These are phyloP conservation scores for Exophiala xenobiotica DNA, from an alignment of 2,329 filamentous ascomycete species.

Conservation along the genomic window DNA sequence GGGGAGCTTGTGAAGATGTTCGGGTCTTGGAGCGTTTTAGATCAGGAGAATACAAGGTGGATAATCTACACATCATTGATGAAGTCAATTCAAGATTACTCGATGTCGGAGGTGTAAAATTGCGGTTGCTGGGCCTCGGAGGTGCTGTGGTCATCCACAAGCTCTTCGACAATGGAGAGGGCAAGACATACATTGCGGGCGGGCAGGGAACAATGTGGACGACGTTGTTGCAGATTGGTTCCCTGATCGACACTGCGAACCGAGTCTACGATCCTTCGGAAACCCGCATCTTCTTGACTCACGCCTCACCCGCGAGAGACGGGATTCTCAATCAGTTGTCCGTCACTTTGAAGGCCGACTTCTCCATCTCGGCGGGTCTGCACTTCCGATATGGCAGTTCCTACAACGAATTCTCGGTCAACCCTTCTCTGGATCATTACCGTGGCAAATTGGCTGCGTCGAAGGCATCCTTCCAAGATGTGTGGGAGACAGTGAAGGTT, in stretches of 20 bases:
- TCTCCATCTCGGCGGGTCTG: constrained; percentile 93
- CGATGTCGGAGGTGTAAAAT: constrained; percentile 92
- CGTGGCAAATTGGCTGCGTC: constrained; percentile 96
- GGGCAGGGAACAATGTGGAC: constrained; percentile 99
- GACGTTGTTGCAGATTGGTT: constrained; percentile 94
- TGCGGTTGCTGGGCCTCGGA: constrained; percentile 87
- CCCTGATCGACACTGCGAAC: constrained; percentile 95
- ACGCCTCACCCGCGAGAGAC: constrained; percentile 93
- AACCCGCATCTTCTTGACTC: constrained; percentile 93
- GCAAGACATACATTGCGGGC: constrained; percentile 94
- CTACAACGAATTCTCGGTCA: constrained; percentile 99
- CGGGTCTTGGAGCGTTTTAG: constrained; percentile 96
- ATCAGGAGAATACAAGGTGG: constrained; percentile 95
- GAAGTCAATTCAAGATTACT: constrained; percentile 94
- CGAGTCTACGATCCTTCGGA: constrained; percentile 98
- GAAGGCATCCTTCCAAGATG: constrained; percentile 97
- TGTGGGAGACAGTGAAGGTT: constrained; percentile 97
- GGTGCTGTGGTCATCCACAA: constrained; percentile 99
- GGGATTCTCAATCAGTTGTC: constrained; percentile 97
- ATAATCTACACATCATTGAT: constrained; percentile 96
- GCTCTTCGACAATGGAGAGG: constrained; percentile 97
- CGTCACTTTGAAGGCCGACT: constrained; percentile 95
- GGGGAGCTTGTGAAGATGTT: constrained; percentile 98
- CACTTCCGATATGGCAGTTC: constrained; percentile 99
- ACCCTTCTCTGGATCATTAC: constrained; percentile 96